Evolutionary conservation across 2,329 filamentous ascomycete species (phyloP), one percentile per base, ranked within the genome.

Genomic region (Parascedosporium putredinis): DNA sequence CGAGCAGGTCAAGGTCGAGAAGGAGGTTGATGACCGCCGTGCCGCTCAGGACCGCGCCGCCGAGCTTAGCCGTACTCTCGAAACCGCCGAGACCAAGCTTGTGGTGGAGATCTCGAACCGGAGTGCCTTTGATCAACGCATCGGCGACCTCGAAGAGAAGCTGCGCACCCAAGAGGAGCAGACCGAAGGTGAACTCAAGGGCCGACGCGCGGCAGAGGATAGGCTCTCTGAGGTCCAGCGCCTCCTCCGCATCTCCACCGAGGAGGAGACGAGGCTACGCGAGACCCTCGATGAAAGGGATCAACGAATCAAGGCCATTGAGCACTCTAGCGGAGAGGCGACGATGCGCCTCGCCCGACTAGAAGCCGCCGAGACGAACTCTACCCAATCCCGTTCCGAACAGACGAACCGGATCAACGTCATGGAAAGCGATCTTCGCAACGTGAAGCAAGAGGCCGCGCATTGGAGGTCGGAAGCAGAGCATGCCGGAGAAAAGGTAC

Each of bases 141-240:
- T 86, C 20, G 69, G 76, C 33, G 83, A 86, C 42, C 72, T 90
- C 1, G 85, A 89, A 60, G 81, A 80, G 43, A 81, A 81, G 60
- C 70, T 88, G 43, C 75, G 76, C 52, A 66, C 76, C 8, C 78
- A 84, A 31, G 81, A 88, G 55, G 72, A 74, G 31, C 75, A 76
- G 50, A 76, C 75, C 1, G 83, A 88, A 54, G 67, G 78, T 48
- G 84, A 90, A 57, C 67, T 83, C 52, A 70, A 74, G 42, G 67
- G 68, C 45, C 79, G 85, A 52, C 77, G 84, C 49, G 73, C 79
- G 29, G 82, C 83, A 1, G 85, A 90, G 61, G 86, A 90, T 59
- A 78, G 79, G 53, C 69, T 88, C 12, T 77, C 82, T 4, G 84
- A 90, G 60, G 74, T 82, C n/a, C 83, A 89, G 63, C 75, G 81